These are phyloP conservation scores for Sapria himalayana DNA, from an alignment of 345 rosid species.

Conservation along the genomic window DNA sequence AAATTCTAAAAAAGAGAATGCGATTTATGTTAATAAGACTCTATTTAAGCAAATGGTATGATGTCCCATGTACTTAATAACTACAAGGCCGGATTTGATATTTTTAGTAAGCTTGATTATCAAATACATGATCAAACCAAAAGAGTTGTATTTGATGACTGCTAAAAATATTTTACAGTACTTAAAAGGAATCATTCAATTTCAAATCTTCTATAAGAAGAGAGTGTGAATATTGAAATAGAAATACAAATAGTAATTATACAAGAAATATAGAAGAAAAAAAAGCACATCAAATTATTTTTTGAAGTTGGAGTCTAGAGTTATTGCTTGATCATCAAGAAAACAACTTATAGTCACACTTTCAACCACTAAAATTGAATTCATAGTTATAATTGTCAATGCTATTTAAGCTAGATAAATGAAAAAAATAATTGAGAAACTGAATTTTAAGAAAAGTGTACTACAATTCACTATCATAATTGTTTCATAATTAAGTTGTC, in stretches of 20 bases:
- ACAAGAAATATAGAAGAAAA: background rate
- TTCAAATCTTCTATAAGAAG: background rate
- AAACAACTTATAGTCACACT: no score
- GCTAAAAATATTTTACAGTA: background rate
- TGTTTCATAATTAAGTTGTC: background rate
- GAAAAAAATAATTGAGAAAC: slow-evolving; percentile 2
- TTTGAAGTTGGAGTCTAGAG: background rate
- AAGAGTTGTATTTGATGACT: background rate
- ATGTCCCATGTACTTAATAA: background rate
- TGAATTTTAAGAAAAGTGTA: background rate
- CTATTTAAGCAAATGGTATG: slow-evolving; percentile 1
- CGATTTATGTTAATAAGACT: background rate
- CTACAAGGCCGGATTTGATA: background rate
- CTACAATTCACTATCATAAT: background rate
- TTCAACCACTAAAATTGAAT: background rate
- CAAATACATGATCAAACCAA: background rate
- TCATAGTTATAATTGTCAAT: background rate
- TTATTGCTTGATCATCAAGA: background rate
- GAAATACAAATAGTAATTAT: background rate
- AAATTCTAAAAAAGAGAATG: background rate
- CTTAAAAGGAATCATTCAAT: no score
- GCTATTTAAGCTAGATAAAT: background rate
- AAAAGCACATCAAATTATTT: background rate
- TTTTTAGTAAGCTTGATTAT: background rate
- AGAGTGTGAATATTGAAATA: background rate